Base-by-base conservation (phyloP, 192 early-diverging fungal genomes). In the Diversispora eburnea region DNA sequence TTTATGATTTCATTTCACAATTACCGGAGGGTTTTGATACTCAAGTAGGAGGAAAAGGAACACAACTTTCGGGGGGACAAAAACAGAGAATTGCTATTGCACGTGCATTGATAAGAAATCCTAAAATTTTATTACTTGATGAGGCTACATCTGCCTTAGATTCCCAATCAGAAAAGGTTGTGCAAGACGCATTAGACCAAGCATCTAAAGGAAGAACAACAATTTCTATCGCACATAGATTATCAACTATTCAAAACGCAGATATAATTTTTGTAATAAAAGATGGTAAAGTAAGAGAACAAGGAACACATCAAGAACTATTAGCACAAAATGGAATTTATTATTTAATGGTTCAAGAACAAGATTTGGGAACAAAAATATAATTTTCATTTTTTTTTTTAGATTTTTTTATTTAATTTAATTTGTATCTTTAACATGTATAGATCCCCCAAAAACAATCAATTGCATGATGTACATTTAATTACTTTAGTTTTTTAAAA, bases 121-220 rank as follows among this genome's bases (percentile, higher is more conserved):
- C 90, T 42, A 78, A 82, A 75, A 84, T 95, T 65, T 77, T 95
- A 76, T 73, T 95, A 58, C 76, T 95, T 13, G 94, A 95, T 72
- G 94, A 95, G 80, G 94, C 94, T 0, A 93, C 94, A 0, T 88
- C 86, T 8, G 93, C 94, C 0, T 76, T 95, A 45, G 94, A 95
- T 74, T 91, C 91, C 19, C 86, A 90, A 75, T 89, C 88, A 64
- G 94, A 96, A 81, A 85, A 77, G 64, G 77, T 91, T 4, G 94
- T 96, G 9, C 93, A 95, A 77, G 82, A 84, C 47, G 93, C 93
- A 3, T 80, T 96, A 61, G 93, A 95, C 72, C 63, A 43, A 48
- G 87, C 84, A 3, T 81, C 89, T 1, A 52, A 81, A 72, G 94
- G 93, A 8, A 77, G 94, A 13, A 94, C 94, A 0, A 94, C 93